Evolutionary conservation across 1,284 basidiomycete genomes (phyloP), one percentile per base, ranked within the genome.

Genomic region (Puccinia coronata): DNA sequence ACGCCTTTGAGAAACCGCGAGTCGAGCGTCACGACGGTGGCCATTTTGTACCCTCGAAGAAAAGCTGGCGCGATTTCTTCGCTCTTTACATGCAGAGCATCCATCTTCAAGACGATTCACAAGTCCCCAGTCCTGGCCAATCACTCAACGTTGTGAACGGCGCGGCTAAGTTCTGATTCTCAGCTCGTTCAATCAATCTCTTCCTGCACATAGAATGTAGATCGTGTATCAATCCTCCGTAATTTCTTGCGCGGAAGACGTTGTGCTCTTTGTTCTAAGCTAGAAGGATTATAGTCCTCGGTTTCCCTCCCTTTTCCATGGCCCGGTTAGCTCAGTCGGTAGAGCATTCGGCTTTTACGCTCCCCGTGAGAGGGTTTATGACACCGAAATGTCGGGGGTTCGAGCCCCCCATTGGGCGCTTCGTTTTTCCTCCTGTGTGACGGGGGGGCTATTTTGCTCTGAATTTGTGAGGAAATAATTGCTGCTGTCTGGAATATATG

Each of bases 21-120:
- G 61, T 81, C 16, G 71, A 74, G 31, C 63, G 55, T 31, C 79
- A 81, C 61, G 71, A 73, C 34, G 79, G 79, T 23, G 59, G 79
- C 23, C 79, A 81, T 28, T 81, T 74, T 49, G 71, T 81, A 14
- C 79, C 79, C 25, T 63, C 71, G 0, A 73, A 81, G 39, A 81
- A 81, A 57, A 73, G 47, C 53, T 81, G 67, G 67, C 43, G 69
- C 28, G 78, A 80, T 63, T 80, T 80, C 49, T 80, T 80, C 36
- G 34, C 28, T 61, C 53, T 36, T 34, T 80, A 80, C 47, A 34
- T 80, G 25, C 63, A 70, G 53, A 70, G 11, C 25, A 25, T 79
- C 16, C 23, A 70, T 20, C 63, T 69, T 39, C 8, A 12, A 43
- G 65, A 70, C 67, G 76, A 79, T 25, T 70, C 63, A 31, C 25